Evolutionary conservation across 192 early-diverging fungal genomes (phyloP), one percentile per base, ranked within the genome.

Genomic region (Coemansia sp.): DNA sequence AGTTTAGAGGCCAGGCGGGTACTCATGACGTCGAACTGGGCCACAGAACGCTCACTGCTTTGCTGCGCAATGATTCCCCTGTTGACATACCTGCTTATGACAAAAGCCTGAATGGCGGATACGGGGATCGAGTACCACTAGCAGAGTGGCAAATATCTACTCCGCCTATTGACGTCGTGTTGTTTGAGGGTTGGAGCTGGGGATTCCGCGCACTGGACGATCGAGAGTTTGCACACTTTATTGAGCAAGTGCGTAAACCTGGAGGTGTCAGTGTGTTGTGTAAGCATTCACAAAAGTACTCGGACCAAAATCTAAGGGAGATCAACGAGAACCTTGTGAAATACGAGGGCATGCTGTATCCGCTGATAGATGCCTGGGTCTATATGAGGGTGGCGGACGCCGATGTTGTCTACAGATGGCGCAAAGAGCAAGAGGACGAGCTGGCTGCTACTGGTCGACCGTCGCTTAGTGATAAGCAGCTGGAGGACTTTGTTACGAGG

Each of bases 141-240:
- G 50, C 64, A 5, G 40, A 88, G 38, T 98, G 93, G 93, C 68
- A 68, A 2, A 61, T 24, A 17, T 83, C 82, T 0, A 42, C 65
- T 5, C 71, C 82, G 12, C 90, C 91, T 0, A 60, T 92, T 20
- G 88, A 97, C 64, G 86, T 97, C 45, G 80, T 98, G 19, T 71
- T 98, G 36, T 91, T 97, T 70, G 97, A 98, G 74, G 97, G 95
- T 0, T 98, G 96, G 94, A 92, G 85, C 40, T 66, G 95, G 9
- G 96, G 95, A 1, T 98, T 97, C 69, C 92, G 88, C 44, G 67
- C 86, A 1, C 70, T 94, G 31, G 71, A 72, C 61, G 13, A 58
- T 13, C 17, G 19, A 22, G 77, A 79, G 50, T 77, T 84, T 65
- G 65, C 70, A 2, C 36, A 32, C 1, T 79, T 70, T 39, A 45